A percentile compares a stretch with the other conserved stretches of the same genome.
Evolutionary conservation across 2,329 filamentous ascomycete species (phyloP).

Genomic region (Colletotrichum sp.): DNA sequence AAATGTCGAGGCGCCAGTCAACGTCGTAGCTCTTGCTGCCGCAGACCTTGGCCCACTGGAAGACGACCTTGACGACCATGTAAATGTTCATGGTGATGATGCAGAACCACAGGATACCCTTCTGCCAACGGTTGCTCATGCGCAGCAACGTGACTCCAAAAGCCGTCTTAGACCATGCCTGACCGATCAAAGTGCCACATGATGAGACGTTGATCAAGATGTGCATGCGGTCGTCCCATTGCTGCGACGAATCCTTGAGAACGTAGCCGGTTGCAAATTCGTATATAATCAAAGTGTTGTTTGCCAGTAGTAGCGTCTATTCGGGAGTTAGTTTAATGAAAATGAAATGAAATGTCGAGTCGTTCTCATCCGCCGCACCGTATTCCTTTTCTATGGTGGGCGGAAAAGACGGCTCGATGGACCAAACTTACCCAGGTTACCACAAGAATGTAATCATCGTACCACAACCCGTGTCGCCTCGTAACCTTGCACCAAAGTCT

Average conservation of each 20-base stretch:
- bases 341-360: not conserved
- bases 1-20: constrained; percentile 53
- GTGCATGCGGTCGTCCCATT: constrained; percentile 57
- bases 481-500: constrained; percentile 39
- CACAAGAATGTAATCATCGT: constrained; percentile 43
- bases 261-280: constrained; percentile 56
- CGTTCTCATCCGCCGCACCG: not conserved
- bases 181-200: constrained; percentile 39
- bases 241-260: constrained; percentile 35
- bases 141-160: constrained; percentile 41
- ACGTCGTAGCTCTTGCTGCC: constrained; percentile 43
- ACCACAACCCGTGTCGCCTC: constrained; percentile 40
- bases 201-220: constrained; percentile 52
- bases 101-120: constrained; percentile 51
- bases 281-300: constrained; percentile 48
- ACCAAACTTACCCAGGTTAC: constrained; percentile 38
- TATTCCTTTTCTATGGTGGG: no score
- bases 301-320: constrained; percentile 44
- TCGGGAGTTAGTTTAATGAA: not conserved
- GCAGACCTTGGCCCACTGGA: constrained; percentile 55
- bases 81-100: constrained; percentile 52
- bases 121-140: constrained; percentile 49
- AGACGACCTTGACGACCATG: constrained; percentile 50
- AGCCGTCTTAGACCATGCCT: constrained; percentile 40
- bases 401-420: not conserved